These are phyloP conservation scores for Phytophthora syringae DNA, from an alignment of 352 stramenopile species.

Conservation along the genomic window DNA sequence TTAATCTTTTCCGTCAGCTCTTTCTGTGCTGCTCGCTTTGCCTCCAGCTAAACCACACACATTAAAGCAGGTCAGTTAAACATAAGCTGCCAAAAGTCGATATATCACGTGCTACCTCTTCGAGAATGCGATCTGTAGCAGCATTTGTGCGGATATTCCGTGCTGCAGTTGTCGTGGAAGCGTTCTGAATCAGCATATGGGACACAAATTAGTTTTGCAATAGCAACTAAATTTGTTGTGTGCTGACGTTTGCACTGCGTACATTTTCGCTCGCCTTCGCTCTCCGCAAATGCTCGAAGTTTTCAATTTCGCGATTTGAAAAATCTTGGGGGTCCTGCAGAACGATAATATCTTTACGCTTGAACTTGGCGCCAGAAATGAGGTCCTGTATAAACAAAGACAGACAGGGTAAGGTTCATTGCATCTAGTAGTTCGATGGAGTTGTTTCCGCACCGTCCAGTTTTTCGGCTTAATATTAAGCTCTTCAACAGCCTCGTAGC, in stretches of 20 bases:
- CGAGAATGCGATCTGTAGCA: slow-evolving; percentile 82
- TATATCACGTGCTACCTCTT: slow-evolving; percentile 51
- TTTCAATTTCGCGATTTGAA: slow-evolving; percentile 95
- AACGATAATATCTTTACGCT: slow-evolving; percentile 94
- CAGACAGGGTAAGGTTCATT: slow-evolving; percentile 18
- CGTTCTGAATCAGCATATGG: slow-evolving; percentile 17
- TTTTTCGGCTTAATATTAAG: slow-evolving; percentile 99
- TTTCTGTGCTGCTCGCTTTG: slow-evolving; percentile 67
- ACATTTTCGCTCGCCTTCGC: slow-evolving; percentile 60
- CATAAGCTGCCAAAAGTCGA: neutral
- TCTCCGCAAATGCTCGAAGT: slow-evolving; percentile 95
- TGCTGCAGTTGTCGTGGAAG: slow-evolving; percentile 8
- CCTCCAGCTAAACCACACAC: slow-evolving; percentile 51
- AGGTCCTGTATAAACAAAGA: slow-evolving; percentile 81
- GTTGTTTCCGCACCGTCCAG: slow-evolving; percentile 67
- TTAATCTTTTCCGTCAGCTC: slow-evolving; percentile 74
- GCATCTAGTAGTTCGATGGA: neutral
- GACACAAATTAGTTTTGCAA: neutral
- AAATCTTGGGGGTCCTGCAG: slow-evolving; percentile 95
- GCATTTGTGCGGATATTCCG: slow-evolving; percentile 85
- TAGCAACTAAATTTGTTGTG: neutral
- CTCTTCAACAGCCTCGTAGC: slow-evolving; percentile 97
- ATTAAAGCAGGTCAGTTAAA: neutral
- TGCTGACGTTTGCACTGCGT: neutral
- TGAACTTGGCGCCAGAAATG: slow-evolving; percentile 92